Base-by-base conservation (phyloP, 1,139 yeast genomes). In the Petasospora fabianii region DNA sequence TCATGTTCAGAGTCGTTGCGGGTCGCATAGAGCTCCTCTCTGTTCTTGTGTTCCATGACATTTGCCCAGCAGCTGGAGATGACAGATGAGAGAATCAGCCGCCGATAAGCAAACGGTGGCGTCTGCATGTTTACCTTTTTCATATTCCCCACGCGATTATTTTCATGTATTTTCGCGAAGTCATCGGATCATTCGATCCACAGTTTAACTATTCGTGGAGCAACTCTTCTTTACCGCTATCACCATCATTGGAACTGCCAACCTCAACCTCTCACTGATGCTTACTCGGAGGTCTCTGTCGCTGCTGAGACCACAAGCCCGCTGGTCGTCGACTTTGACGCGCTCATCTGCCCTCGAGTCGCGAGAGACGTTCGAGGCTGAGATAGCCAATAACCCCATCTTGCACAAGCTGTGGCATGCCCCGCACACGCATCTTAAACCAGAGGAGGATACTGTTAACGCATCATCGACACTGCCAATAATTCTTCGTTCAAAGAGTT, bases 31-130 rank as follows among this genome's bases (percentile, higher is more conserved):
- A 45, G 44, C 26, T 43, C 44, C 29, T 41, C 41, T 26, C 50
- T 35, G 34, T 44, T 34, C 34, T 41, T 40, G 38, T 36, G 39
- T 11, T 45, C 44, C 50, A 47, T 47, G 18, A 11, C 47, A 43
- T 43, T 3, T 18, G 30, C 24, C 24, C 16, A n/a, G n/a, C n/a
- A n/a, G n/a, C n/a, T n/a, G n/a, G n/a, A n/a, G n/a, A n/a, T n/a
- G n/a, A n/a, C n/a, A n/a, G n/a, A n/a, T n/a, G n/a, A n/a, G n/a
- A n/a, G n/a, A n/a, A n/a, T n/a, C 12, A 18, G 18, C n/a, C 17
- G 21, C 13, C 9, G 30, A 16, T 6, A 5, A 8, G 17, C n/a
- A 27, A n/a, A 27, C 18, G 16, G 8, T 22, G 20, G 8, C 20
- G 24, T 18, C 12, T 26, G 21, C 22, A 4, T 31, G 35, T 32